These are phyloP conservation scores for Elymus sibiricus DNA, from an alignment of 176 grass and related monocot genomes.

Conservation along the genomic window DNA sequence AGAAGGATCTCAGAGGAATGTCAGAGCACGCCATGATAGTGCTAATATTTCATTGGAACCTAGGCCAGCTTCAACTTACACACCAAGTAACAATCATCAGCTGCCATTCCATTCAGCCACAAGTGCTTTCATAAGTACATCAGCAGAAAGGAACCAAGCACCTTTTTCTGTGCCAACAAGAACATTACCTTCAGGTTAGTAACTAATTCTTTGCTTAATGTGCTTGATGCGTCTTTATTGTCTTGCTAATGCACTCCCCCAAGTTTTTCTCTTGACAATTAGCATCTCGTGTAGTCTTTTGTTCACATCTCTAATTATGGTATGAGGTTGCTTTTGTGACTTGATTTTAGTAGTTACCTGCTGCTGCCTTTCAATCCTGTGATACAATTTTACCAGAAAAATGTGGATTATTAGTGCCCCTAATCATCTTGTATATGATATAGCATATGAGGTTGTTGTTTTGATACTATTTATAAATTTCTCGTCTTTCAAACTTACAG, in stretches of 20 bases:
- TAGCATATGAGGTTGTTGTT: background rate
- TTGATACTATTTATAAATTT: too few species aligned
- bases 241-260: background rate
- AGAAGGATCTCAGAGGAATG: conserved; percentile 61
- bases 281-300: background rate
- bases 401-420: background rate
- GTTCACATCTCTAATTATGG: background rate
- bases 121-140: conserved; percentile 16
- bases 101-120: conserved; percentile 23
- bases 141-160: conserved; percentile 26
- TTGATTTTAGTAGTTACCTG: conserved; percentile 5
- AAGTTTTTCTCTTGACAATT: background rate
- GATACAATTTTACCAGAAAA: conserved; percentile 19
- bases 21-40: conserved; percentile 41
- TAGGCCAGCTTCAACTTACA: conserved; percentile 18
- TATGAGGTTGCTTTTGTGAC: background rate
- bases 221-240: background rate
- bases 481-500: background rate
- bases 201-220: background rate
- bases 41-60: conserved; percentile 32
- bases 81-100: conserved; percentile 18
- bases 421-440: background rate
- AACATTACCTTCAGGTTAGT: conserved; percentile 46
- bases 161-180: conserved; percentile 22
- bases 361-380: background rate